Base-by-base conservation (phyloP, 192 early-diverging fungal genomes). In the Entophlyctis luteolus region DNA sequence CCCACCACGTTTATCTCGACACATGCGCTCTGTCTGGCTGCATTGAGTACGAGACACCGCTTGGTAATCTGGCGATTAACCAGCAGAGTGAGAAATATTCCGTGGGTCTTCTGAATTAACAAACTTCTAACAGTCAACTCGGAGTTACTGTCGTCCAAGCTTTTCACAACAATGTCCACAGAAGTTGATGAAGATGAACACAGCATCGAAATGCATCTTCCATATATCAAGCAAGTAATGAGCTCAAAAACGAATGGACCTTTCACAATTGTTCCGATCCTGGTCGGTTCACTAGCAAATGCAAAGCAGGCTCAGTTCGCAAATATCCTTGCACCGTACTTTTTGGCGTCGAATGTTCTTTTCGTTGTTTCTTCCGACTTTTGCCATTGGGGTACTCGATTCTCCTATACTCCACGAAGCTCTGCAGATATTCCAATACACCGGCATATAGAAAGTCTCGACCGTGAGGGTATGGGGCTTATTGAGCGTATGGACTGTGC, bases 361-460 rank as follows among this genome's bases (percentile, higher is more conserved):
- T 95, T 98, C 83, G 82, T 98, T 22, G 80, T 98, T n/a, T 98
- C 96, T 32, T 90, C 88, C 0, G 96, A 98, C 70, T 98, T 98
- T 72, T 97, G 96, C 75, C 96, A 98, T 74, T 98, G 93, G 88
- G 96, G 96, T 12, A 70, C 72, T 25, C 90, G 95, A 16, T 98
- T 98, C 74, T 46, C 70, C 35, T 97, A 91, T 79, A 92, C 86
- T 0, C 72, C 67, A 18, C 62, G 52, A 12, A 23, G n/a, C 16
- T 18, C 62, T 29, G 46, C 33, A 59, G 39, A 36, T n/a, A 35
- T 23, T 8, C 85, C 90, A 10, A 95, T 97, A 47, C 80, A 88
- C 73, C 62, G 91, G 67, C 87, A 86, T 12, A 98, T 98, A 67
- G 75, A 87, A 33, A 62, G 60, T 0, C 76, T 98, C 59, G 96